These are phyloP conservation scores for Backusella macrospora DNA, from an alignment of 192 early-diverging fungal species.

Conservation along the genomic window DNA sequence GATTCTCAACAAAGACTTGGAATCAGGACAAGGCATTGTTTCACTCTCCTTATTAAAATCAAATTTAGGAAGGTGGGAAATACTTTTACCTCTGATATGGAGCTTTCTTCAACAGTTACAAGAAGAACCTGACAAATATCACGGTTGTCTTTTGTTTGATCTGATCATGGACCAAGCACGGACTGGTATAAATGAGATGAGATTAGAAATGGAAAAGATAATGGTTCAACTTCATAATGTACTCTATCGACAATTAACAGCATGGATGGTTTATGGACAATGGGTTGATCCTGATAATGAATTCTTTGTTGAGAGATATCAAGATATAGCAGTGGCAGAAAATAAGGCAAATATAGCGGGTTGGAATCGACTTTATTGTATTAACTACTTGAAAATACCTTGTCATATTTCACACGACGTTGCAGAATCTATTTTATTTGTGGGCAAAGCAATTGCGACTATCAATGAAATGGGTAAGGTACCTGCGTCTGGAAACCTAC, in stretches of 20 bases:
- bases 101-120: slow-evolving; percentile 46
- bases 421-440: slow-evolving; percentile 68
- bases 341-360: slow-evolving; percentile 9
- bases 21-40: slow-evolving; percentile 46
- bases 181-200: slow-evolving; percentile 55
- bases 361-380: slow-evolving; percentile 53
- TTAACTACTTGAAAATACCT: slow-evolving; percentile 53
- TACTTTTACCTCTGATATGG: slow-evolving; percentile 52
- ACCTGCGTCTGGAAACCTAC: slow-evolving; percentile 1
- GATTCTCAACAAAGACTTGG: slow-evolving; percentile 56
- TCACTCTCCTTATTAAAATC: slow-evolving; percentile 47
- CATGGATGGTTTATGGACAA: slow-evolving; percentile 71
- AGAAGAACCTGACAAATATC: slow-evolving; percentile 36
- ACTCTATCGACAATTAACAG: slow-evolving; percentile 60
- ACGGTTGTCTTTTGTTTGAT: slow-evolving; percentile 54
- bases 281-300: slow-evolving; percentile 61
- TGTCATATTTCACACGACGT: slow-evolving; percentile 50
- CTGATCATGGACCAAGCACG: slow-evolving; percentile 51
- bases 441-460: slow-evolving; percentile 67
- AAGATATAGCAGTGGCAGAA: slow-evolving; percentile 6
- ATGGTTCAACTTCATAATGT: slow-evolving; percentile 52
- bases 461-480: slow-evolving; percentile 40
- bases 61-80: slow-evolving; percentile 50
- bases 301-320: slow-evolving; percentile 59
- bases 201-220: slow-evolving; percentile 50